Conservation (phyloP, 495 filamentous ascomycete species). For the Thozetella sp. region DNA sequence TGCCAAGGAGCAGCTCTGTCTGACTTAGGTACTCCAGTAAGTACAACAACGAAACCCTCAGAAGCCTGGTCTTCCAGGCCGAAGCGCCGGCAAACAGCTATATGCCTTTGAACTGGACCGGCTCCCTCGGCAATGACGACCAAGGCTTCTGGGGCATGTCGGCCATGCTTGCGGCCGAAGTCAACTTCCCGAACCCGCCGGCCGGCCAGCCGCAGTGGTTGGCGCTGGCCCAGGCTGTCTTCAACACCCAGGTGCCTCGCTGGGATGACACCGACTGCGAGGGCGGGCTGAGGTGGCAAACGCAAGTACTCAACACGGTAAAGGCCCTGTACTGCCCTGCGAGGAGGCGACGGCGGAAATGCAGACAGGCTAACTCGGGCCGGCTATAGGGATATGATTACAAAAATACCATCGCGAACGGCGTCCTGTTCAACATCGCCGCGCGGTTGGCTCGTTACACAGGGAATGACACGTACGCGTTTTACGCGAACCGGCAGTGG, state of each 20-base stretch:
- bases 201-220: conserved; percentile 69
- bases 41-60: conserved; percentile 60
- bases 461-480: conserved; percentile 74
- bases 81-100: conserved; percentile 56
- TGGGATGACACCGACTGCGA: conserved; percentile 63
- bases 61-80: conserved; percentile 65
- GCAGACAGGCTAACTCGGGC: background rate
- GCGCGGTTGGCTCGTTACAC: conserved; percentile 78
- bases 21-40: conserved; percentile 15
- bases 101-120: conserved; percentile 71
- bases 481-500: conserved; percentile 74
- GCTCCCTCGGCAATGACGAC: conserved; percentile 78
- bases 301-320: conserved; percentile 75
- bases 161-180: conserved; percentile 76
- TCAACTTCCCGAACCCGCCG: conserved; percentile 66
- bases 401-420: conserved; percentile 27
- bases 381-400: background rate
- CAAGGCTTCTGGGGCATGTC: conserved; percentile 83
- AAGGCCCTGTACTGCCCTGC: conserved; percentile 63
- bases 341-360: conserved; percentile 29
- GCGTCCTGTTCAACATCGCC: conserved; percentile 76
- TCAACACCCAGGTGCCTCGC: conserved; percentile 68
- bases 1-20: too few species aligned
- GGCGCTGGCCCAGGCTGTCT: conserved; percentile 73
- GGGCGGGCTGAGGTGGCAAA: conserved; percentile 80